phyloP scores from a whole-genome alignment of 768 basidiomycete genomes.

The Trametes elegans region DNA sequence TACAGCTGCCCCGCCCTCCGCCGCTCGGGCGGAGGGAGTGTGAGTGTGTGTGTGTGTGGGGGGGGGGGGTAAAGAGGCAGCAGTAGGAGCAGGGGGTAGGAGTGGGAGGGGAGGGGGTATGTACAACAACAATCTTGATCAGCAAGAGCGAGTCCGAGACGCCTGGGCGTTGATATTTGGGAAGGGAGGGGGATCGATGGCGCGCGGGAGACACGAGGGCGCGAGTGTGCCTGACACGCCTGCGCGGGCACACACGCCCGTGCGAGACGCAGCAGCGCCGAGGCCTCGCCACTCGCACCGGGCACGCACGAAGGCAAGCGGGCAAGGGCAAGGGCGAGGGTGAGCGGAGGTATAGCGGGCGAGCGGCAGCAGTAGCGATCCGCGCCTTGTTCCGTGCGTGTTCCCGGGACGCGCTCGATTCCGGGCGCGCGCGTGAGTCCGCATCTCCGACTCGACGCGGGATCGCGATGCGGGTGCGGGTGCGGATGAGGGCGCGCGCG shows the following conservation, averaged over 20 bases:
- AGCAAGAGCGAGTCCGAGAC: too few species aligned
- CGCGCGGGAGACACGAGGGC: background rate
- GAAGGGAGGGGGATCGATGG: background rate
- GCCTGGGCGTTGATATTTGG: background rate
- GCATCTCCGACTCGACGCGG: too few species aligned
- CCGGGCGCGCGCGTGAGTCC: too few species aligned
- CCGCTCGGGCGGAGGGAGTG: too few species aligned
- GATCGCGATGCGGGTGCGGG: background rate
- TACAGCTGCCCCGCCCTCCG: background rate
- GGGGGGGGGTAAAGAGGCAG: background rate
- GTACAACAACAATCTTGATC: background rate
- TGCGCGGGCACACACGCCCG: conserved; percentile 6
- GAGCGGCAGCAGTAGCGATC: too few species aligned
- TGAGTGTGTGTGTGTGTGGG: background rate
- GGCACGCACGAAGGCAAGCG: background rate
- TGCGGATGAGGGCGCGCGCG: background rate
- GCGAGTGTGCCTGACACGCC: background rate
- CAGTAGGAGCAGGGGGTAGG: background rate
- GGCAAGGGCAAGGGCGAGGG: background rate
- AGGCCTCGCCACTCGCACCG: background rate
- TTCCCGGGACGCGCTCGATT: too few species aligned
- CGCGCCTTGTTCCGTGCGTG: too few species aligned
- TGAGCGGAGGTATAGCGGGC: too few species aligned
- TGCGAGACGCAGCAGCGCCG: background rate
- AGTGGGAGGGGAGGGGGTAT: background rate